Percentiles rank a stretch among this genome's conserved stretches.
Evolutionary conservation across 225 moss, liverwort and hornwort species (phyloP).

Genomic region (Neckera pumila): DNA sequence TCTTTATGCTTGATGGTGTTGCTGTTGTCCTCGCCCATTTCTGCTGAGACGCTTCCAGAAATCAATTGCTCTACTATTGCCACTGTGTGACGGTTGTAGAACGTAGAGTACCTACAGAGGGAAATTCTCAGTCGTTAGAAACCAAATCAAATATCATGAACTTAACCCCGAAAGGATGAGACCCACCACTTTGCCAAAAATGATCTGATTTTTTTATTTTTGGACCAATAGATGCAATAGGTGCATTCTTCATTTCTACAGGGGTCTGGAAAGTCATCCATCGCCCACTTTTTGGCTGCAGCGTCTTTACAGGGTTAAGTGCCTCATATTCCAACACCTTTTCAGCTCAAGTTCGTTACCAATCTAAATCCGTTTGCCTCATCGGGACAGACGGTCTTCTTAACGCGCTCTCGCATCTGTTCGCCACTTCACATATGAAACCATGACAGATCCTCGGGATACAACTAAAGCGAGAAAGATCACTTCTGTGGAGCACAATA

Average conservation of each 20-base stretch:
- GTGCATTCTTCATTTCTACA: neutral
- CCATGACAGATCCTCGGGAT: neutral
- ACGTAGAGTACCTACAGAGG: constrained; percentile 56
- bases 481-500: neutral
- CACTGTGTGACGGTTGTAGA: constrained; percentile 67
- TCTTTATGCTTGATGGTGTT: neutral
- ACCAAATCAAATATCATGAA: neutral
- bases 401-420: neutral
- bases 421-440: neutral
- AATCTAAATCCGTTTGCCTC: neutral
- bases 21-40: neutral
- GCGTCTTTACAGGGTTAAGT: neutral
- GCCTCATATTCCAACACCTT: neutral
- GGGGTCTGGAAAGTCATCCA: neutral
- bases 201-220: neutral
- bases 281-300: neutral
- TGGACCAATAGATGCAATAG: neutral
- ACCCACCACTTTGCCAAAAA: neutral
- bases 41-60: constrained; percentile 16
- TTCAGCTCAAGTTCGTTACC: neutral
- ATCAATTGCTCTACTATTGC: constrained; percentile 71
- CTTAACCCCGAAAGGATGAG: too few relatives aligned
- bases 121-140: neutral
- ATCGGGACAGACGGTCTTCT: neutral
- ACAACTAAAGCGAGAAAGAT: neutral